phyloP scores from a whole-genome alignment of 495 filamentous ascomycete species.

The Trichoderma gamsii region DNA sequence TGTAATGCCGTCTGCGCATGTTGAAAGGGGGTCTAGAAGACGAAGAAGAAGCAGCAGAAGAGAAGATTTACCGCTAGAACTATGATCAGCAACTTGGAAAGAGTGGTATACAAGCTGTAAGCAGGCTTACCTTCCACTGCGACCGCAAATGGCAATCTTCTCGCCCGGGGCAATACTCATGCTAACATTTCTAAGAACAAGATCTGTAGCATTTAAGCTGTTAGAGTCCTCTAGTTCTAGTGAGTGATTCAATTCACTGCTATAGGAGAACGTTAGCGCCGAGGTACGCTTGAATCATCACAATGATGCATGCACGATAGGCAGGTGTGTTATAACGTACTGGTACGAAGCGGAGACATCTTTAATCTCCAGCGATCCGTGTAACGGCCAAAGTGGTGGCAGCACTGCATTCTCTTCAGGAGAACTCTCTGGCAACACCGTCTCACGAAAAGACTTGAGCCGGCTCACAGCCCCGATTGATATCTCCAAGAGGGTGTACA shows the following conservation, averaged over 20 bases:
- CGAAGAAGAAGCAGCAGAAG: constrained; percentile 35
- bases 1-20: constrained; percentile 31
- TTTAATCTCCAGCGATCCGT: constrained; percentile 43
- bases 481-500: constrained; percentile 33
- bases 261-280: background rate
- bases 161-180: constrained; percentile 48
- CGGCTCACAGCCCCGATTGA: constrained; percentile 34
- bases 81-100: background rate
- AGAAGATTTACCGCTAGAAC: constrained; percentile 36
- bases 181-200: constrained; percentile 45
- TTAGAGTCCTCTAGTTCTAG: background rate
- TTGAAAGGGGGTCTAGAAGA: constrained; percentile 31
- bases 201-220: background rate
- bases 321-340: constrained; percentile 3
- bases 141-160: constrained; percentile 49
- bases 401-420: constrained; percentile 43
- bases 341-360: constrained; percentile 30
- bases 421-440: constrained; percentile 19
- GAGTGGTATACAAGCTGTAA: background rate
- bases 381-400: constrained; percentile 35
- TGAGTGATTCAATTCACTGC: background rate
- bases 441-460: constrained; percentile 28
- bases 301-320: no score
- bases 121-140: constrained; percentile 21
- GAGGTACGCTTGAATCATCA: background rate